Conservation (phyloP, 768 basidiomycete genomes). For the Leucocoprinus sp. region DNA sequence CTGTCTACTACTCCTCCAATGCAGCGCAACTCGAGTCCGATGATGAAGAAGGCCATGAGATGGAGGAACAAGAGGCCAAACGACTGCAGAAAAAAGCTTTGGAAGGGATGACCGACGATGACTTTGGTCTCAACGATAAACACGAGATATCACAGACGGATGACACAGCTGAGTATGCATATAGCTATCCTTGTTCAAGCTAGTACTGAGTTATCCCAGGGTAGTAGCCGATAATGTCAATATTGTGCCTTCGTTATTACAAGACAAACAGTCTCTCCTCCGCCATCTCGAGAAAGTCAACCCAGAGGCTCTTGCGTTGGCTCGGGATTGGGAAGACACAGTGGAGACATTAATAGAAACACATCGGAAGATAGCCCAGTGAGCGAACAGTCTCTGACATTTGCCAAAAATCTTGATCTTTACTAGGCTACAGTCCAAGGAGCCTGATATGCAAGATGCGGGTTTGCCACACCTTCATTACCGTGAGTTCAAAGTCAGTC, state of each 20-base stretch:
- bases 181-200: background rate
- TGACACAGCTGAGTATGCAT: constrained; percentile 26
- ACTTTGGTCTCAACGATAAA: constrained; percentile 74
- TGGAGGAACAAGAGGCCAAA: constrained; percentile 84
- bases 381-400: constrained; percentile 15
- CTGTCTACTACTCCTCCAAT: constrained; percentile 83
- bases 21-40: constrained; percentile 74
- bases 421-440: constrained; percentile 38
- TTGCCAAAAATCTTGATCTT: background rate
- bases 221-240: constrained; percentile 32
- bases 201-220: constrained; percentile 17
- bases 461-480: constrained; percentile 83
- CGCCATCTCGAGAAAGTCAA: constrained; percentile 66
- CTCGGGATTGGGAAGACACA: constrained; percentile 78
- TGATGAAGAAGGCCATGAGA: constrained; percentile 81
- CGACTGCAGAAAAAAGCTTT: constrained; percentile 70
- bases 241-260: constrained; percentile 29
- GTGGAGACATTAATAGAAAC: constrained; percentile 42
- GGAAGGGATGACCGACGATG: constrained; percentile 64
- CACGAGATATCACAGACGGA: constrained; percentile 28
- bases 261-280: constrained; percentile 52
- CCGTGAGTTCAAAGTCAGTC: constrained; percentile 45
- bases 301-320: constrained; percentile 74
- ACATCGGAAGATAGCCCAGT: constrained; percentile 49
- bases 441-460: constrained; percentile 44